phyloP scores from a whole-genome alignment of 2,329 filamentous ascomycete species.

The Cordyceps farinosa region DNA sequence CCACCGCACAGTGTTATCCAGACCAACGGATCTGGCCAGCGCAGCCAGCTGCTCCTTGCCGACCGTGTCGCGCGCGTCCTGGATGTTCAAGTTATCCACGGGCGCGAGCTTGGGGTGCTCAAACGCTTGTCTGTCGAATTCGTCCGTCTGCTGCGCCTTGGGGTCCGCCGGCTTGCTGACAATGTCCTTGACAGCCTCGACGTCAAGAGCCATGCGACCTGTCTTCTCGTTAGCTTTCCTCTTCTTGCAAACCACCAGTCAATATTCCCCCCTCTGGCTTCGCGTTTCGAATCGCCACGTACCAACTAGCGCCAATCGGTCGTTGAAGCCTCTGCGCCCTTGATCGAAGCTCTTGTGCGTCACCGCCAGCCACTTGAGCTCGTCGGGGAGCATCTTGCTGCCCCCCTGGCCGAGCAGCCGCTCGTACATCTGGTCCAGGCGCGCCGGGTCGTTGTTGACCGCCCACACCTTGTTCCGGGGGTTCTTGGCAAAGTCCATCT shows the following conservation, averaged over 20 bases:
- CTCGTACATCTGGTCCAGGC: conserved; percentile 74
- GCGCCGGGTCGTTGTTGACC: conserved; percentile 72
- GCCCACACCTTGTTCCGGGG: conserved; percentile 53
- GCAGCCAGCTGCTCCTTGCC: conserved; percentile 62
- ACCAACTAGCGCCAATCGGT: conserved; percentile 87
- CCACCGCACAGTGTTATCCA: conserved; percentile 80
- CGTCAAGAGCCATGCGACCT: conserved; percentile 34
- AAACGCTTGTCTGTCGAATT: conserved; percentile 61
- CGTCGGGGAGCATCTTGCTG: conserved; percentile 73
- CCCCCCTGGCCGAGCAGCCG: conserved; percentile 71
- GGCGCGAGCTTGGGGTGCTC: conserved; percentile 66
- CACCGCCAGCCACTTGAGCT: conserved; percentile 93
- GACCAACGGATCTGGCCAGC: conserved; percentile 66
- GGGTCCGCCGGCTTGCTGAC: conserved; percentile 31
- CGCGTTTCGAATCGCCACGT: conserved; percentile 26
- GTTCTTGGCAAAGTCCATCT: conserved; percentile 54
- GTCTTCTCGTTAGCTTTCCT: background rate
- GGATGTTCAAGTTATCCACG: conserved; percentile 66
- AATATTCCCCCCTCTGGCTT: background rate
- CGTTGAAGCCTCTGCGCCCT: conserved; percentile 89
- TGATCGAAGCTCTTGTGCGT: conserved; percentile 99
- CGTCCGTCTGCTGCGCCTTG: conserved; percentile 35
- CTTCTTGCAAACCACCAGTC: too few relatives aligned
- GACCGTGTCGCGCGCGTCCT: conserved; percentile 59
- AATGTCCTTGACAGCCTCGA: conserved; percentile 39